Evolutionary conservation across 192 early-diverging fungal species (phyloP).

Genomic region (Dissophora ornata): DNA sequence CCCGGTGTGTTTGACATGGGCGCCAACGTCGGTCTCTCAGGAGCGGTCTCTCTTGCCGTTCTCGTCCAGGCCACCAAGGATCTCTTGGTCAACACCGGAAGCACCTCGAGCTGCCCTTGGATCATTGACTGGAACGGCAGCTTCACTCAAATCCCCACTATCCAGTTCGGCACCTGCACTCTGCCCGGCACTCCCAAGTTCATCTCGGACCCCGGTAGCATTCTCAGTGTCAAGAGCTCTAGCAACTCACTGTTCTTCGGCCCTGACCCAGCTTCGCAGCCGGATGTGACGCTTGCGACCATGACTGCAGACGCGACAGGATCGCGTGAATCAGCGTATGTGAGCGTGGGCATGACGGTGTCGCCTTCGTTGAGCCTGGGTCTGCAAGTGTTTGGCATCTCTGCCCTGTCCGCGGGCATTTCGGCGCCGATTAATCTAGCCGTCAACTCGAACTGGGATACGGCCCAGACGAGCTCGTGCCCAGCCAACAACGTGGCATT

Average conservation of each 20-base stretch:
- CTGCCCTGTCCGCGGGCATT: constrained; percentile 20
- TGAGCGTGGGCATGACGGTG: constrained; percentile 26
- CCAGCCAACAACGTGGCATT: constrained; percentile 29
- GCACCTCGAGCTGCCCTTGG: constrained; percentile 30
- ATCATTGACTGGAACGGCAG: constrained; percentile 44
- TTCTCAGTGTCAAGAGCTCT: not conserved
- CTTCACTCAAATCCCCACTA: constrained; percentile 17
- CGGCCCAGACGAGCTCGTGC: constrained; percentile 11
- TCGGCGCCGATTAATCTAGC: constrained; percentile 16
- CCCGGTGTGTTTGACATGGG: constrained; percentile 48
- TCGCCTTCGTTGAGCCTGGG: constrained; percentile 18
- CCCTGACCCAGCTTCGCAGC: constrained; percentile 13
- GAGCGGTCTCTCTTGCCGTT: constrained; percentile 13
- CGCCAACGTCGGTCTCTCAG: constrained; percentile 16
- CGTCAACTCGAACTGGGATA: constrained; percentile 42
- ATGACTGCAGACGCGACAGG: not conserved
- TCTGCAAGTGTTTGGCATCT: constrained; percentile 24
- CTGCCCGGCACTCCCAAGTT: constrained; percentile 30
- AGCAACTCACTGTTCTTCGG: constrained; percentile 20
- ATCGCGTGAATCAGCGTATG: constrained; percentile 28
- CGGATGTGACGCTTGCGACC: not conserved
- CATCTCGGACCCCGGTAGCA: not conserved
- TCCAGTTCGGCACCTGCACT: constrained; percentile 42
- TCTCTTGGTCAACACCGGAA: constrained; percentile 44
- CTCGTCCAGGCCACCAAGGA: constrained; percentile 43